phyloP scores from a whole-genome alignment of 176 grass and related monocot species.

The Calamus simplicifolius region DNA sequence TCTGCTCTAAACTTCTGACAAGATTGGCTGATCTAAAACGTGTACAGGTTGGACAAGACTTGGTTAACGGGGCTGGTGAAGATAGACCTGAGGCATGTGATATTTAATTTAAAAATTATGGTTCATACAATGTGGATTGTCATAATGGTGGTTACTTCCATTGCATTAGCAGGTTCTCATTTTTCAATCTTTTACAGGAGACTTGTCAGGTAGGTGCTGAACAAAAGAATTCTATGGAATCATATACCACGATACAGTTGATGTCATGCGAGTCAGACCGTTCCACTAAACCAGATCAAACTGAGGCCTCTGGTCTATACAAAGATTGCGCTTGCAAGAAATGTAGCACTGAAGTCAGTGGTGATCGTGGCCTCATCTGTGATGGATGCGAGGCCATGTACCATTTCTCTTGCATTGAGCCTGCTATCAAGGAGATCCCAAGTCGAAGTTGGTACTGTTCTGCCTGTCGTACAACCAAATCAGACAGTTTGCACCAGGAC shows the following conservation, averaged over 20 bases:
- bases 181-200: conserved; percentile 29
- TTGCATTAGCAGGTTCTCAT: neutral
- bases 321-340: conserved; percentile 31
- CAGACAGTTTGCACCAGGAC: conserved; percentile 26
- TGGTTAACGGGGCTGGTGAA: conserved; percentile 20
- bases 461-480: conserved; percentile 25
- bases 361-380: conserved; percentile 37
- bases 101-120: neutral
- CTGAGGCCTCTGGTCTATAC: conserved; percentile 24
- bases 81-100: conserved; percentile 29
- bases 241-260: conserved; percentile 16
- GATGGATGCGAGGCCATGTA: conserved; percentile 45
- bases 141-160: too few species aligned
- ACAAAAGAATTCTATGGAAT: conserved; percentile 28
- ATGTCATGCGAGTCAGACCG: conserved; percentile 19
- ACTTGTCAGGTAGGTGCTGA: conserved; percentile 11
- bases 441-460: conserved; percentile 53
- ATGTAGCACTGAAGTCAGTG: conserved; percentile 43
- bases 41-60: conserved; percentile 33
- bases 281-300: conserved; percentile 34
- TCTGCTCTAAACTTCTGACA: neutral
- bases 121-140: too few species aligned
- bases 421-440: conserved; percentile 29
- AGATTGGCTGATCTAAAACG: conserved; percentile 18
- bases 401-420: conserved; percentile 54